Evolutionary conservation across 2,329 filamentous ascomycete genomes (phyloP), one percentile per base, ranked within the genome.

Genomic region (Lomentospora prolificans): DNA sequence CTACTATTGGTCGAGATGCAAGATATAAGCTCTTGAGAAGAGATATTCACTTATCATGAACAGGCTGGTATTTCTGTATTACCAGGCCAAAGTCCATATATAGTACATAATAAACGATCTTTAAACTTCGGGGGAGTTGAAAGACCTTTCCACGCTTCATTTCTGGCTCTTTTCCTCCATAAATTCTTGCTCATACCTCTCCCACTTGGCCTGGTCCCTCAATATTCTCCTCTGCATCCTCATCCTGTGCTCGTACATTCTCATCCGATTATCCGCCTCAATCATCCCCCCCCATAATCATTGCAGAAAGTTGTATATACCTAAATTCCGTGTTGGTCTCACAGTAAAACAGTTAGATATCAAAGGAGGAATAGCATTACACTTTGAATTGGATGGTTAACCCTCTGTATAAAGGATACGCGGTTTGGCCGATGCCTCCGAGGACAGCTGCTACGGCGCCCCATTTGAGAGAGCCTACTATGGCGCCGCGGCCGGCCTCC

Each of bases 291-390:
- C 88, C 88, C 31, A 89, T 64, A n/a, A 87, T 84, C 87, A 91
- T 91, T 58, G 83, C 85, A n/a, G 85, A 88, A 85, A 90, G 89
- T 68, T 90, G 87, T 14, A 91, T 74, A 65, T 89, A 92, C 28
- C 88, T 91, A 22, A n/a, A 51, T 14, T 50, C 44, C 28, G 17
- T 12, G 33, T 41, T 53, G 46, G 24, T 30, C 17, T 4, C 51
- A 41, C 8, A 25, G 24, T 5, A 50, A 22, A 31, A 30, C n/a
- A 33, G 24, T 54, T 28, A 51, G 14, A 55, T 2, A 31, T 22
- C 24, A 12, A 14, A 3, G 22, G 25, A 17, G 33, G 55, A 36
- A 31, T 50, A 25, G 27, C 72, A 81, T 64, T 77, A 89, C 86
- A 87, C 82, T 72, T 89, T 89, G 70, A 89, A 89, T 65, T 89